Evolutionary conservation across 2,329 filamentous ascomycete genomes (phyloP), one percentile per base, ranked within the genome.

Genomic region (Fusarium caatingaense): DNA sequence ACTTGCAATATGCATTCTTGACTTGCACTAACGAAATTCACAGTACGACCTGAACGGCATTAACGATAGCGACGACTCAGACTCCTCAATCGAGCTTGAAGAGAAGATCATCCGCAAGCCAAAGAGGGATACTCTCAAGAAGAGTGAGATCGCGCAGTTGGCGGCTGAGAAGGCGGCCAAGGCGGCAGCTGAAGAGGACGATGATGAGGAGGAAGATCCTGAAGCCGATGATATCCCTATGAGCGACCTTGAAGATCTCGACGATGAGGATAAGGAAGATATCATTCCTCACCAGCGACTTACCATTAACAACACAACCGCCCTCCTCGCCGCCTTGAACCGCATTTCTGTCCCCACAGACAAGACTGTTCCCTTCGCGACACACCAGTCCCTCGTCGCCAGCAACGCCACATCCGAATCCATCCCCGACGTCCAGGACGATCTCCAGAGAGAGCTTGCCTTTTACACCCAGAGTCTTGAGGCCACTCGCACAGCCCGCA

Each of bases 251-350:
- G 92, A 93, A 75, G 92, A 93, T 55, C 83, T 90, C 28, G 83
- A 92, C 56, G 93, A 92, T 21, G 92, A 93, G 69, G 94, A 97
- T 75, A 91, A 89, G 75, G 93, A 93, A 81, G 94, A 97, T 77
- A 88, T 97, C 42, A 89, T 97, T 66, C 93, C 94, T 18, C 92
- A 97, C 82, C 93, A 96, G 79, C 92, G 94, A 75, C 90, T 98
- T 72, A 98, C 94, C 56, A 98, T 98, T 84, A 98, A 99, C 87
- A 99, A 99, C 84, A 94, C 92, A 56, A 86, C 92, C 71, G 96
- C 95, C 34, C 92, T 99, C 54, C 88, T 89, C 71, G 86, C 92
- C 72, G 90, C 93, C 15, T 87, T 97, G 67, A 92, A 92, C 77
- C 93, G 94, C 74, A 93, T 97, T 79, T 71, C 79, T 42, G 84